Base-by-base conservation (phyloP, 257 asterid genomes). In the Coffea canephora region DNA sequence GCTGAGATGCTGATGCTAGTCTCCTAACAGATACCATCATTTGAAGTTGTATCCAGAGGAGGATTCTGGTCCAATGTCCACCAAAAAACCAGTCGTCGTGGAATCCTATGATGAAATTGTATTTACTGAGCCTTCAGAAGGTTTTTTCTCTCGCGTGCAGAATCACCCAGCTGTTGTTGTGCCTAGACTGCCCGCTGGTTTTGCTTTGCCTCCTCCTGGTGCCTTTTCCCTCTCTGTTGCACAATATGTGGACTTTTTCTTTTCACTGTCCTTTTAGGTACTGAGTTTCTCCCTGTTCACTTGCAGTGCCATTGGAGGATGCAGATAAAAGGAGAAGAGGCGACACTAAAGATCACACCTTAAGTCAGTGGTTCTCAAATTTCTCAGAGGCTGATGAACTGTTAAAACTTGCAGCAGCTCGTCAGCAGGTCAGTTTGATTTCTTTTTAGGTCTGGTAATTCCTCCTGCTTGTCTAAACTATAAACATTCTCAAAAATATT, bases 351-450 rank as follows among this genome's bases (percentile, higher is more conserved):
- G 96, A 95, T 87, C 90, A 95, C 86, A 87, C 96, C 78, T 87
- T 91, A 78, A 84, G 74, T 82, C 99, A 91, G 87, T 95, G 93
- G 91, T 93, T 91, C 85, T 85, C 93, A 78, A 91, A 83, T 81
- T 95, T 93, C 83, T 93, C 99, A 0, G 98, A 93, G 88, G 98
- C 98, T 48, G 99, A 91, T 81, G 99, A 91, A 87, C 88, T 95
- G 80, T 86, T 95, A 87, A 89, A 91, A 84, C 97, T 95, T 77
- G 97, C 97, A 69, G 96, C 97, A 69, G 98, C 98, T 81, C 94
- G 97, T 61, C 97, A 93, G 85, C 97, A 95, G 97, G 99, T 95
- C 62, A 78, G 76, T 82, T 73, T 71, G 67, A 79, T 45, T 77
- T 41, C 78, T 72, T 49, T 73, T 11, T 62, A 41, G 12, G 19